These are phyloP conservation scores for Gonium pectorale DNA, from an alignment of 139 green algal species.

Conservation along the genomic window DNA sequence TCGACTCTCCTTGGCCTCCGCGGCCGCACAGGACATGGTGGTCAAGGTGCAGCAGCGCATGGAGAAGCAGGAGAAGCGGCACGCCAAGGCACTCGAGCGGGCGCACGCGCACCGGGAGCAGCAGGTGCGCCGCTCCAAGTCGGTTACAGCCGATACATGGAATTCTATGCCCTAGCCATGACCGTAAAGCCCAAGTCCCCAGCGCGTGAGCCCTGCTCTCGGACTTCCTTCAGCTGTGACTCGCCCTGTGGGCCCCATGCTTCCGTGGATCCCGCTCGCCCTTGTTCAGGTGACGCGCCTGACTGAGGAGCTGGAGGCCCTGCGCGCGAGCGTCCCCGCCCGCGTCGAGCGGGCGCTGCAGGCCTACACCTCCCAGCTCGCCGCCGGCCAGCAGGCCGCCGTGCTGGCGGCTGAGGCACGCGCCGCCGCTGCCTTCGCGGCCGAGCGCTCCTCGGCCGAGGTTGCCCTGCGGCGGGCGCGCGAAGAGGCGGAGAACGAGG, in stretches of 20 bases:
- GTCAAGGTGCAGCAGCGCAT: constrained; percentile 24
- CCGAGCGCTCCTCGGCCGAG: not conserved
- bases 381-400: not conserved
- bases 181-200: too few relatives aligned
- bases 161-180: not conserved
- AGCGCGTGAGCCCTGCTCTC: too few relatives aligned
- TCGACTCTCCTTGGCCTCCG: not conserved
- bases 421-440: not conserved
- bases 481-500: constrained; percentile 1
- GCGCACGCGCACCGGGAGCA: constrained; percentile 7
- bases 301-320: constrained; percentile 37
- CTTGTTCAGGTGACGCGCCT: not conserved
- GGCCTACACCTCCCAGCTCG: not conserved
- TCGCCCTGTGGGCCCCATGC: too few relatives aligned
- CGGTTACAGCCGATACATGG: too few relatives aligned
- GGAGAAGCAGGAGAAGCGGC: constrained; percentile 29
- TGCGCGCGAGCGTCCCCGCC: not conserved
- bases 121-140: not conserved
- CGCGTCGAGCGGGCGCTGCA: constrained; percentile 20
- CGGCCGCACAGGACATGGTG: constrained; percentile 10
- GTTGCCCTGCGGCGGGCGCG: not conserved
- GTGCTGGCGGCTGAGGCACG: constrained; percentile 5
- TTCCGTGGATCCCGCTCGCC: too few relatives aligned
- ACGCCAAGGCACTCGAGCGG: constrained; percentile 13
- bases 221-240: too few relatives aligned